phyloP scores from a whole-genome alignment of 768 basidiomycete species.

The Lactarius psammicola region DNA sequence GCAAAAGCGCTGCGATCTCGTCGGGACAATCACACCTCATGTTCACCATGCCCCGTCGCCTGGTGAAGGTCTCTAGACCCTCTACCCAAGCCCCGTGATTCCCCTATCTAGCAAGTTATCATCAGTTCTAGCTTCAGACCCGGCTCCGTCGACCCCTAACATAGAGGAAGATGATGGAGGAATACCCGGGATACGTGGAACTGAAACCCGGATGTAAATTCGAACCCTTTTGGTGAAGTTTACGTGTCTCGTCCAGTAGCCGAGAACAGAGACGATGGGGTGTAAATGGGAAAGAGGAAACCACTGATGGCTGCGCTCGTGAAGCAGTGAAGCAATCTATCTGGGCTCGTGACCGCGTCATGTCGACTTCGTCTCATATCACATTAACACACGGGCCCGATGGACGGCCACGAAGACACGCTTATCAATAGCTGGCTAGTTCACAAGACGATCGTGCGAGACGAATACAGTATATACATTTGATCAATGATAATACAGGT shows the following conservation, averaged over 20 bases:
- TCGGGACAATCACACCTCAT: conserved; percentile 15
- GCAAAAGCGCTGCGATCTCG: conserved; percentile 15
- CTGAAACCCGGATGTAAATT: neutral
- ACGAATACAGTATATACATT: neutral
- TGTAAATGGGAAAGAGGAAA: neutral
- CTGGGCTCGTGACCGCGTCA: neutral
- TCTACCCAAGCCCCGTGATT: conserved; percentile 16
- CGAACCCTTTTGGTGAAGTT: neutral
- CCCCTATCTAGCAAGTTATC: conserved; percentile 11
- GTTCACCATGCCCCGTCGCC: conserved; percentile 6
- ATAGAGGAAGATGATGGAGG: neutral
- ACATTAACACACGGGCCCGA: conserved; percentile 1
- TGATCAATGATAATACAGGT: neutral
- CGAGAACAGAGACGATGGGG: neutral
- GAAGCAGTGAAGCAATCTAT: neutral
- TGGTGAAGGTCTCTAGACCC: conserved; percentile 12
- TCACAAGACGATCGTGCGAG: neutral
- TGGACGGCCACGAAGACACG: neutral
- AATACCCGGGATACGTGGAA: neutral
- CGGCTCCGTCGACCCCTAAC: neutral
- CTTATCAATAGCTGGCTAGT: neutral
- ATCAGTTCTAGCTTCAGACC: neutral
- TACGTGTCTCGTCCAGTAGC: neutral
- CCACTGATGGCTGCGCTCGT: neutral
- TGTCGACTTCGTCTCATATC: neutral